Evolutionary conservation across 768 basidiomycete genomes (phyloP).

Genomic region (Neoboletus brunneissimus): DNA sequence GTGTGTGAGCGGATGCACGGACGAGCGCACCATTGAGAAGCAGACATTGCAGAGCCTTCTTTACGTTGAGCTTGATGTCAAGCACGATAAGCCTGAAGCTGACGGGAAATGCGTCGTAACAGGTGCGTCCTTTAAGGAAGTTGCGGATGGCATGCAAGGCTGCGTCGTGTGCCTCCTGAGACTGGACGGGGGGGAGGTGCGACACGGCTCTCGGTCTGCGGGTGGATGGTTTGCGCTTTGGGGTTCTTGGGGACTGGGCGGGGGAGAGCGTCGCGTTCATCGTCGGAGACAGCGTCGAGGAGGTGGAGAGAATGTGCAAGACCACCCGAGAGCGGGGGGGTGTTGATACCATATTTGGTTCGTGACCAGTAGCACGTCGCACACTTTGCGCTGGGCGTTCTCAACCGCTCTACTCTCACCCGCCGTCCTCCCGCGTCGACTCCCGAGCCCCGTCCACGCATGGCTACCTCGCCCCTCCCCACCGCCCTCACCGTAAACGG

Average conservation of each 20-base stretch:
- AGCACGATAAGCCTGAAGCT: slow-evolving; percentile 95
- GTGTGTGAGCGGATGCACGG: neutral
- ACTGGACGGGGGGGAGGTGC: slow-evolving; percentile 51
- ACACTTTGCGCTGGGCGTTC: neutral
- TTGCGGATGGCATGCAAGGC: slow-evolving; percentile 69
- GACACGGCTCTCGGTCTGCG: slow-evolving; percentile 55
- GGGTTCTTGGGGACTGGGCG: slow-evolving; percentile 44
- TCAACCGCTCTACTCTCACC: neutral
- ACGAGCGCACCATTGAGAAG: slow-evolving; percentile 63
- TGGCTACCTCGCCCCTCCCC: slow-evolving; percentile 10
- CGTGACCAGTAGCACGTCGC: slow-evolving; percentile 1
- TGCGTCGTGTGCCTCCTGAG: slow-evolving; percentile 62
- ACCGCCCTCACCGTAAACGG: neutral
- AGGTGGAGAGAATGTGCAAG: neutral
- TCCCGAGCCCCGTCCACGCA: neutral
- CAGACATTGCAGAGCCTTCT: slow-evolving; percentile 88
- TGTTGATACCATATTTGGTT: slow-evolving; percentile 19
- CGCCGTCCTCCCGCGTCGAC: neutral
- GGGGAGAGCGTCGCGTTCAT: slow-evolving; percentile 53
- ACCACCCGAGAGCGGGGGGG: slow-evolving; percentile 16
- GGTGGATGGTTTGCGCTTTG: slow-evolving; percentile 55
- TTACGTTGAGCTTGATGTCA: slow-evolving; percentile 93
- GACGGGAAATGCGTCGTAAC: slow-evolving; percentile 97
- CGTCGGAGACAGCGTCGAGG: slow-evolving; percentile 14
- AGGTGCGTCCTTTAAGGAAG: slow-evolving; percentile 81